Evolutionary conservation across 495 filamentous ascomycete genomes (phyloP), one percentile per base, ranked within the genome.

Genomic region (Hypoxylon subgilvum): DNA sequence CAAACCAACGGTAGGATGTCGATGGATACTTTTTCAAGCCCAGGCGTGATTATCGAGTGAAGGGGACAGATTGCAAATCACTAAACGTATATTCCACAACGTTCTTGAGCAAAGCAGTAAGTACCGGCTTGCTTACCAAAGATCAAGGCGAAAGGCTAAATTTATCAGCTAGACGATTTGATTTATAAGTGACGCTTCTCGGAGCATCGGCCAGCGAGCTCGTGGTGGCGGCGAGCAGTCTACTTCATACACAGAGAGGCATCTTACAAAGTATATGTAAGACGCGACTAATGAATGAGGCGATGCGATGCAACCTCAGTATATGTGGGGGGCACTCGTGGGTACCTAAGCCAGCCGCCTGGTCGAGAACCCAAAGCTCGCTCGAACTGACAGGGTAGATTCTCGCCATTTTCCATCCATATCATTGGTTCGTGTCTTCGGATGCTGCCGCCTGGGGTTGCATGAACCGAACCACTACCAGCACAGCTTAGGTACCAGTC

Each of bases 251-350:
- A n/a, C n/a, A n/a, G n/a, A n/a, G n/a, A n/a, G n/a, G n/a, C n/a
- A n/a, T n/a, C n/a, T n/a, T n/a, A n/a, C n/a, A n/a, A n/a, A n/a
- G n/a, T n/a, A n/a, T 51, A 44, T 44, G 39, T 51, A 51, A 58
- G 46, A 45, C 47, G 31, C 19, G 28, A 30, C 41, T 21, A 19
- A 46, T 52, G 21, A 58, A 46, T 52, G 21, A 58, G 17, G 48
- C 43, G 42, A 47, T 23, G 45, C 39, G 40, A 59, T 64, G 54
- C 19, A 59, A 54, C 50, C 13, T 27, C 39, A 39, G 45, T 14
- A 30, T n/a, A 43, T 53, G 59, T 57, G 53, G 53, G 49, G 54
- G 49, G 45, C n/a, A 22, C 35, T 50, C 39, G 54, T 54, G 54
- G 55, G 50, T n/a, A n/a, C n/a, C n/a, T n/a, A n/a, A n/a, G n/a